Conservation (phyloP, 2,329 filamentous ascomycete species). For the Bimuria novae-zelandiae region DNA sequence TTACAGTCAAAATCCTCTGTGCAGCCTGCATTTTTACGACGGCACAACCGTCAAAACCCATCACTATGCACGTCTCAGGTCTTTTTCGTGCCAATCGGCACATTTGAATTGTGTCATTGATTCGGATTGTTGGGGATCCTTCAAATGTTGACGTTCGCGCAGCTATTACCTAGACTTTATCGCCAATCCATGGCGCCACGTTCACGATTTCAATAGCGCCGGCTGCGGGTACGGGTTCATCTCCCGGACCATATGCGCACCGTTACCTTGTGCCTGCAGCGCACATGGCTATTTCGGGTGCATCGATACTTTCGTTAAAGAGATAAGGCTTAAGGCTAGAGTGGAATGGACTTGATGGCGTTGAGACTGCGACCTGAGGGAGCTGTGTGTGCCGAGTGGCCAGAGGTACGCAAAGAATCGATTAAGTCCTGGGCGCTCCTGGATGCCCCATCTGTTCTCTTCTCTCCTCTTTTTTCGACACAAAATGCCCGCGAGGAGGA, state of each 20-base stretch:
- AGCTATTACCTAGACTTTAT: neutral
- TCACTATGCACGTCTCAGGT: neutral
- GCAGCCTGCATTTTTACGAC: too few relatives aligned
- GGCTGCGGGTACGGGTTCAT: neutral
- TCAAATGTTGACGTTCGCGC: neutral
- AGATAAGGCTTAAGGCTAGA: neutral
- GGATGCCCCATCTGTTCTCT: neutral
- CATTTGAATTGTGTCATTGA: neutral
- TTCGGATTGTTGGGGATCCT: too few relatives aligned
- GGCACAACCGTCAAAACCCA: neutral
- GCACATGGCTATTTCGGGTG: neutral
- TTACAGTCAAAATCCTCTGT: neutral
- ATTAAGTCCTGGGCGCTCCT: neutral
- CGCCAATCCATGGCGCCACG: neutral
- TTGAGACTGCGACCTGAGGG: neutral
- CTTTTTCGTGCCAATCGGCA: neutral
- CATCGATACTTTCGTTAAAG: neutral
- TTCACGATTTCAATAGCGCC: neutral
- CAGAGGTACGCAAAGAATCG: neutral
- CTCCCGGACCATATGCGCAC: neutral
- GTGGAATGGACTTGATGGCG: neutral
- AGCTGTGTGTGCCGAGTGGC: neutral
- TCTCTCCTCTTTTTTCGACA: neutral
- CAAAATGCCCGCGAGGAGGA: neutral
- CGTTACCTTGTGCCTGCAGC: neutral